Base-by-base conservation (phyloP, 2,329 filamentous ascomycete species). In the Drechslerella stenobrocha region DNA sequence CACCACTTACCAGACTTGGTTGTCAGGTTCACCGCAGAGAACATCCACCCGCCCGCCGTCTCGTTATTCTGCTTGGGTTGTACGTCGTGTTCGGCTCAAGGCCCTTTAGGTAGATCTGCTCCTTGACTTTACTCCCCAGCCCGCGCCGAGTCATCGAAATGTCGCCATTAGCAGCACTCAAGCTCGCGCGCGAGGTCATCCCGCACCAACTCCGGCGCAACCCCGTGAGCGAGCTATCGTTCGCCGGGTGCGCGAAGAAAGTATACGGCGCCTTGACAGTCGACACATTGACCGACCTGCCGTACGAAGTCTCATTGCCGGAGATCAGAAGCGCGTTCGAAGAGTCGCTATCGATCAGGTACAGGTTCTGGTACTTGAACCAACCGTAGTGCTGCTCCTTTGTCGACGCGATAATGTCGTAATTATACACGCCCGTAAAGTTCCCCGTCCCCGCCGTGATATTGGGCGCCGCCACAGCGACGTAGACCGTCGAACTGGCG, bases 271-370 rank as follows among this genome's bases (percentile, higher is more conserved):
- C 80, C 8, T 6, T 40, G 23, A 57, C 55, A 80, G 9, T 84
- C 78, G 1, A 78, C 2, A 67, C 76, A 1, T 77, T 77, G 50
- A 78, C 78, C 0, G 79, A 72, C 2, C 78, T 73, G 4, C 78
- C 76, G 28, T 67, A 67, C 4, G 78, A 74, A 0, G 87, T 90
- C 48, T 91, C 77, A 72, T 91, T 87, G 53, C 84, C 81, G 0
- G 90, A 95, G 44, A 88, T 86, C 40, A 98, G 80, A 23, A 98
- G 79, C 1, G 89, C 88, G 1, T 89, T 86, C 26, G 81, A 82
- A 42, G 84, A 86, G 76, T 97, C 93, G 22, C 89, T 90, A 74
- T 97, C 93, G 52, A 96, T 84, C 77, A 91, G 87, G 72, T 85
- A 83, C 5, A 96, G 79, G 70, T 86, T 82, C 0, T 83, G 78